phyloP scores from a whole-genome alignment of 768 basidiomycete species.

The Boletus speciosus region DNA sequence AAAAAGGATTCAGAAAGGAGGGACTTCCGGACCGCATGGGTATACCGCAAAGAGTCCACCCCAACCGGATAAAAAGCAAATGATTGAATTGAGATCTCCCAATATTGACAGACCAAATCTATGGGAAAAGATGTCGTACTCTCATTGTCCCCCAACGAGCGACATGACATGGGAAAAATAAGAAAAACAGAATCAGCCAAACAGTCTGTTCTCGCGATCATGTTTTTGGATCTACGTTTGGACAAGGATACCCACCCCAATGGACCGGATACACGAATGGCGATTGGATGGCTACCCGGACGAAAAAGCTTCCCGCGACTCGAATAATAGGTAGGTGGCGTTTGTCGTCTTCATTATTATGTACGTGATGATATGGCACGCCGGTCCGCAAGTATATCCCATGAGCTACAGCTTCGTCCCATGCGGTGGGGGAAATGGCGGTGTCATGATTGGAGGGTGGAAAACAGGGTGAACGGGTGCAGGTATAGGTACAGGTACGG shows the following conservation, averaged over 20 bases:
- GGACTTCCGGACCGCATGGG: no score
- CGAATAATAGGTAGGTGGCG: background rate
- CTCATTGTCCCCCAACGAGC: background rate
- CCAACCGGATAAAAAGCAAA: background rate
- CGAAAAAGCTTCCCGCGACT: conserved; percentile 10
- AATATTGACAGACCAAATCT: background rate
- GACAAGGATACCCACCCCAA: background rate
- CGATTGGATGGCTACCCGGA: background rate
- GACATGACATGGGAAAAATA: conserved; percentile 21
- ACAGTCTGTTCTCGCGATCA: background rate
- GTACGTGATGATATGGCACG: conserved; percentile 16
- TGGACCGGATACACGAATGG: background rate
- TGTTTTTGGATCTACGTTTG: background rate
- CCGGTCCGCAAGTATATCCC: background rate
- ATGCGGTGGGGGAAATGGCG: conserved; percentile 27
- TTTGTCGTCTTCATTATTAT: conserved; percentile 15
- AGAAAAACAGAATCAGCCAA: background rate
- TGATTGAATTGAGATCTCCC: background rate
- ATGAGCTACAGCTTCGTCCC: conserved; percentile 29
- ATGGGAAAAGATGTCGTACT: background rate
- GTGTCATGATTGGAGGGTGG: conserved; percentile 31
- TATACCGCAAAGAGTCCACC: background rate
- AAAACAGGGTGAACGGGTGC: conserved; percentile 21
- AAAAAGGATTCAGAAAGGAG: background rate
- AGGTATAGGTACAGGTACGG: conserved; percentile 20